Evolutionary conservation across 768 basidiomycete genomes (phyloP), one percentile per base, ranked within the genome.

Genomic region (Atractiella rhizophila): DNA sequence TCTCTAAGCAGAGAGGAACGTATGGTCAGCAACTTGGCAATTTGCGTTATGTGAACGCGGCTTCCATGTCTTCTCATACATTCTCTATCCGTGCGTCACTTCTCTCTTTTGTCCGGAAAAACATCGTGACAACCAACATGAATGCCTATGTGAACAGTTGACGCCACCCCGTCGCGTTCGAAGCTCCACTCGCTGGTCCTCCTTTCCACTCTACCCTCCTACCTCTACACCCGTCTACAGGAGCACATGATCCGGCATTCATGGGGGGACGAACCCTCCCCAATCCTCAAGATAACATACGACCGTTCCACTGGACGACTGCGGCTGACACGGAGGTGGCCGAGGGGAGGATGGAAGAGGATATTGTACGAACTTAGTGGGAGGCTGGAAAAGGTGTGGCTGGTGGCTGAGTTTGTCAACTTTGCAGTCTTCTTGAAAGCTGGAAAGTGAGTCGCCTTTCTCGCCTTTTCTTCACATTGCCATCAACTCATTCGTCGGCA

Each of bases 351-450:
- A 43, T 48, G 51, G 45, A 51, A 48, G 39, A 19, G 54, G 19
- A 20, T 44, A 4, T 43, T 29, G 5, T 52, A 47, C 46, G 54
- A 55, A 31, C n/a, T 48, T 7, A 16, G 48, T 12, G 20, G 44
- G 4, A 4, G 31, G 4, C 28, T 35, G 13, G 54, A 55, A 37
- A 46, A 49, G 36, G 12, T 52, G 2, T 33, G 20, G 5, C 26
- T 28, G 1, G 13, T 49, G 5, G 34, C 42, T 7, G 46, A 33
- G 29, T 62, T 88, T 24, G 44, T 67, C n/a, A 85, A 74, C 51
- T 86, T 91, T 49, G 53, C 78, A 9, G 64, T 66, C 5, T 98
- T 98, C 54, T 57, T 98, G 25, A 76, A 73, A 68, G 69, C 81
- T 56, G 85, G 86, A 45, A 67, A 69, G 86, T 80, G 54, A 57